Base-by-base conservation (phyloP, 140 eudicot species). In the Senecio squalidus region DNA sequence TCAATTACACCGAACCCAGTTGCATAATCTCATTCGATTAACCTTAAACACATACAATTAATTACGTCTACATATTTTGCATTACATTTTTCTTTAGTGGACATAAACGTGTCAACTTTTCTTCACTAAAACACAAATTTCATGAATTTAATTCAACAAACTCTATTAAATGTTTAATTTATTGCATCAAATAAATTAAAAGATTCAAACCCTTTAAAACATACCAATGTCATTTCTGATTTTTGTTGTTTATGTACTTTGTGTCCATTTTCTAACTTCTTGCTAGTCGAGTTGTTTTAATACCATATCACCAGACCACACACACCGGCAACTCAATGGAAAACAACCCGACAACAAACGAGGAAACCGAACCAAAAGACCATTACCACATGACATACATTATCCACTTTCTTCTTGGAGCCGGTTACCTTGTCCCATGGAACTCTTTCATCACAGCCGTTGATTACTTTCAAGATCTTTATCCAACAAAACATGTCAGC, bases 371-470 rank as follows among this genome's bases (percentile, higher is more conserved):
- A 25, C 54, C 66, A 39, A 64, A 64, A 34, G 77, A 72, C 44
- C 58, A 59, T 13, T 71, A 72, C 6, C 6, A 53, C 58, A 18
- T 71, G 4, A 56, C 77, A 33, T 76, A 70, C 67, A 64, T 34
- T 1, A 66, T 76, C 74, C 76, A 76, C 61, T 76, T 76, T 7
- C 47, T 70, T 6, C 74, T 71, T 3, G 82, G 78, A 3, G 67
- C 74, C 2, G 82, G 78, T 5, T 62, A 70, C 27, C 28, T 76
- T 2, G 53, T 76, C 4, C 82, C 78, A 33, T 76, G 78, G 78
- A 65, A 71, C 14, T 64, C 82, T 22, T 71, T 76, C 74, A 70
- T 76, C 55, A 76, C 82, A 25, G 82, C 82, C 47, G 66, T 76
- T 29, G 82, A 71, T 52, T 76, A 76, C 74, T 76, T 76, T 26